Evolutionary conservation across 176 grass and related monocot genomes (phyloP).

Genomic region (Oryza meridionalis): DNA sequence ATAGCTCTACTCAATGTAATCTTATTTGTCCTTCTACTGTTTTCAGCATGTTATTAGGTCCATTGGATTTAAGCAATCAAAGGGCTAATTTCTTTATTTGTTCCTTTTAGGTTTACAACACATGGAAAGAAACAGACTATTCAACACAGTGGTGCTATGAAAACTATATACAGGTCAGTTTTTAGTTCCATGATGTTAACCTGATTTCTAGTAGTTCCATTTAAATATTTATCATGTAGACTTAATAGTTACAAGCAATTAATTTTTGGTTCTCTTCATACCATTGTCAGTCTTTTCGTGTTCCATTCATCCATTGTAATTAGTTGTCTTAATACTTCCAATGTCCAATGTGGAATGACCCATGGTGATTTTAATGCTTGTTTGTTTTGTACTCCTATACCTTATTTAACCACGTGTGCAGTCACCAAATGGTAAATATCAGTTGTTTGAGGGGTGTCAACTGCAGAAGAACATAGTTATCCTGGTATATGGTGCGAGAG

Average conservation of each 20-base stretch:
- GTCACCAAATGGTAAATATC: too few species aligned
- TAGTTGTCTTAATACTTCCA: not conserved
- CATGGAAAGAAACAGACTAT: constrained; percentile 91
- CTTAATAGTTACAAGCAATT: constrained; percentile 4
- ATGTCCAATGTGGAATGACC: too few species aligned
- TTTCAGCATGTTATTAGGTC: constrained; percentile 9
- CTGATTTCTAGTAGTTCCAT: constrained; percentile 1
- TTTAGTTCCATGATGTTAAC: constrained; percentile 8
- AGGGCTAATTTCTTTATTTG: constrained; percentile 37
- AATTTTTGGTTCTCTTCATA: constrained; percentile 21
- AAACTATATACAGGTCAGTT: constrained; percentile 86
- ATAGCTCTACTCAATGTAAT: constrained; percentile 87
- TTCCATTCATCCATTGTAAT: not conserved
- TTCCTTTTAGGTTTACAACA: constrained; percentile 77
- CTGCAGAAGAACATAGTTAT: too few species aligned
- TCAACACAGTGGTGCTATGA: constrained; percentile 98
- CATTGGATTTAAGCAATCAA: constrained; percentile 14
- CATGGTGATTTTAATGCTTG: too few species aligned
- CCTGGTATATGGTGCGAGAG: too few species aligned
- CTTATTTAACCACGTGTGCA: too few species aligned
- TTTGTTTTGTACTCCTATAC: too few species aligned
- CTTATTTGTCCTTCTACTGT: constrained; percentile 16
- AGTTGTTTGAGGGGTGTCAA: too few species aligned
- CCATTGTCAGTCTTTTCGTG: not conserved
- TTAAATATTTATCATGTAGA: not conserved